Conservation (phyloP, 2,329 filamentous ascomycete genomes). For the Ascochyta koolunga region DNA sequence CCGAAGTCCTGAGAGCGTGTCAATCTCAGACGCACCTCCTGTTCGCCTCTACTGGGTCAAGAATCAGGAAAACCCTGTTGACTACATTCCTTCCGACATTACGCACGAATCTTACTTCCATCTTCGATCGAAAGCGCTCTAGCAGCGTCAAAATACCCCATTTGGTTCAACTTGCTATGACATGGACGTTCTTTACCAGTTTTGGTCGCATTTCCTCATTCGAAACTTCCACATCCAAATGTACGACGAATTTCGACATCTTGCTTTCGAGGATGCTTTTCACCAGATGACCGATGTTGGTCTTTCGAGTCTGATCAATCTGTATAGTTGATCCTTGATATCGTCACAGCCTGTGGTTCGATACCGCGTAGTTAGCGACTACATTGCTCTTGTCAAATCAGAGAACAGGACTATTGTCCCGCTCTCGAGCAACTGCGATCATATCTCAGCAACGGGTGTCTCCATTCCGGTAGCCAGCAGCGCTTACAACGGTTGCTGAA, state of each 20-base stretch:
- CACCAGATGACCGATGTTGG: slow-evolving; percentile 61
- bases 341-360: slow-evolving; percentile 57
- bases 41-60: slow-evolving; percentile 58
- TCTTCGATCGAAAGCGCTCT: slow-evolving; percentile 57
- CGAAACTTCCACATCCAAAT: slow-evolving; percentile 76
- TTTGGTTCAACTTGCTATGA: slow-evolving; percentile 58
- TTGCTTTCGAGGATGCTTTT: slow-evolving; percentile 68
- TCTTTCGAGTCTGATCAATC: slow-evolving; percentile 67
- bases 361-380: slow-evolving; percentile 60
- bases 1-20: slow-evolving; percentile 25
- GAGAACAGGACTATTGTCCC: slow-evolving; percentile 50
- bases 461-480: slow-evolving; percentile 63
- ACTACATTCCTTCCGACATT: slow-evolving; percentile 52
- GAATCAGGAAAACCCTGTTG: slow-evolving; percentile 52
- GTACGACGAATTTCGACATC: slow-evolving; percentile 75
- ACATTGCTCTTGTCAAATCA: slow-evolving; percentile 59
- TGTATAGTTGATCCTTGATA: slow-evolving; percentile 65
- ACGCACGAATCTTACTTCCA: slow-evolving; percentile 56
- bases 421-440: slow-evolving; percentile 60
- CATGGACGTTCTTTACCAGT: slow-evolving; percentile 72
- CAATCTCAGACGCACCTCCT: slow-evolving; percentile 26
- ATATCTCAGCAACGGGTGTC: slow-evolving; percentile 60
- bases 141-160: slow-evolving; percentile 54
- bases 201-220: slow-evolving; percentile 76
- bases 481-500: slow-evolving; percentile 61